A percentile compares a stretch with the other conserved stretches of the same genome.
Evolutionary conservation across 306 rosid genomes (phyloP).

Genomic region (Hippophae rhamnoides): DNA sequence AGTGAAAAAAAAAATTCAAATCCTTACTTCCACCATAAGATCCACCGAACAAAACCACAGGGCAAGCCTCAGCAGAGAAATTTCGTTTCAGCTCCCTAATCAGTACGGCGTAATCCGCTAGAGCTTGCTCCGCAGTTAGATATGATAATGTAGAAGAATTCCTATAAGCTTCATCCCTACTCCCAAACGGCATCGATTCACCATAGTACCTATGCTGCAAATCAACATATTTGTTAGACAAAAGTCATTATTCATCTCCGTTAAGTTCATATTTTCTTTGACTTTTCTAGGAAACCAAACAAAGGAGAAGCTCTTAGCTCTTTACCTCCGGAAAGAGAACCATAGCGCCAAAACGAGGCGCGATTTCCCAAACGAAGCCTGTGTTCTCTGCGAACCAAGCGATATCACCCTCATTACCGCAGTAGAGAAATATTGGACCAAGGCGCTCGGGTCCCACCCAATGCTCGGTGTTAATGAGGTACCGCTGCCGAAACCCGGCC

Average conservation of each 20-base stretch:
- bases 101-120: constrained; percentile 66
- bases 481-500: constrained; percentile 56
- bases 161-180: constrained; percentile 52
- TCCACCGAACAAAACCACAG: constrained; percentile 83
- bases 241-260: not conserved
- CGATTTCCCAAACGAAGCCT: constrained; percentile 83
- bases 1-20: not conserved
- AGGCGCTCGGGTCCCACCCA: constrained; percentile 42
- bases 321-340: constrained; percentile 74
- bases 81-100: constrained; percentile 49
- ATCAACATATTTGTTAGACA: not conserved
- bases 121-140: constrained; percentile 71
- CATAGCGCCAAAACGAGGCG: constrained; percentile 75
- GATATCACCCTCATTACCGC: constrained; percentile 92
- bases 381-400: constrained; percentile 75
- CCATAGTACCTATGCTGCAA: constrained; percentile 79
- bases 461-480: constrained; percentile 62
- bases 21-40: constrained; percentile 86
- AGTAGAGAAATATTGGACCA: constrained; percentile 78
- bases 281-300: constrained; percentile 4
- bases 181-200: constrained; percentile 62
- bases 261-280: not conserved
- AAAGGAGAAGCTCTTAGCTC: not conserved
- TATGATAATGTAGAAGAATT: constrained; percentile 50
- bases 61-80: constrained; percentile 44